Evolutionary conservation across 352 stramenopile species (phyloP).

Genomic region (Phytophthora sojae): DNA sequence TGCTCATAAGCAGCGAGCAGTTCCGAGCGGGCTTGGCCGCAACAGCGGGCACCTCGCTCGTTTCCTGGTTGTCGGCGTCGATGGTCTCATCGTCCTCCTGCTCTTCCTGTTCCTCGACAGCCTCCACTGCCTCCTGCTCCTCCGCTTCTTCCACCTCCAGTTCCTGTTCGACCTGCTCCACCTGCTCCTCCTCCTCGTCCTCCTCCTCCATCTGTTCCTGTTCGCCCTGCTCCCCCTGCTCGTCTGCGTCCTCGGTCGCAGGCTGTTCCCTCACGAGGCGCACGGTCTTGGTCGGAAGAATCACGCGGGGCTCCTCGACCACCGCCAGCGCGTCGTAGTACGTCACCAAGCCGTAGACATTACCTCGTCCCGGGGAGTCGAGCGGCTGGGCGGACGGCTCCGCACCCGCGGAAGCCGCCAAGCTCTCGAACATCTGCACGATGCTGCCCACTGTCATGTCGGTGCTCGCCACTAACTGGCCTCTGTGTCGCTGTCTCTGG

Average conservation of each 20-base stretch:
- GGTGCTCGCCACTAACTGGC: conserved; percentile 15
- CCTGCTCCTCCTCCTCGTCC: conserved; percentile 7
- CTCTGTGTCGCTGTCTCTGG: conserved; percentile 4
- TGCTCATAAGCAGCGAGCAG: conserved; percentile 21
- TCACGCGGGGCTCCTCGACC: conserved; percentile 25
- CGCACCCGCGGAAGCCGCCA: conserved; percentile 20
- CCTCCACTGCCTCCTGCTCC: not conserved
- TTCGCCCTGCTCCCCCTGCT: conserved; percentile 3
- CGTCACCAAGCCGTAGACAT: conserved; percentile 39
- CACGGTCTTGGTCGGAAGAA: conserved; percentile 26
- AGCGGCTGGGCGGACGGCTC: conserved; percentile 7
- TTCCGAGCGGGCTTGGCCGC: conserved; percentile 1
- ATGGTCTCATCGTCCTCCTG: not conserved
- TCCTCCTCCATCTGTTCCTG: conserved; percentile 3
- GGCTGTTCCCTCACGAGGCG: conserved; percentile 8
- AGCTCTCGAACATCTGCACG: conserved; percentile 44
- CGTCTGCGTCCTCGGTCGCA: conserved; percentile 3
- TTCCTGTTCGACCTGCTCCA: not conserved
- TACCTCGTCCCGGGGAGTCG: conserved; percentile 24
- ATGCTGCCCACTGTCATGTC: conserved; percentile 47
- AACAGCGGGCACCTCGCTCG: conserved; percentile 6
- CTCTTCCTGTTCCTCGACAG: not conserved
- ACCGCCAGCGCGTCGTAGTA: conserved; percentile 41
- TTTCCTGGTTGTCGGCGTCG: conserved; percentile 31
- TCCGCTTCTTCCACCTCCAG: conserved; percentile 5